phyloP scores from a whole-genome alignment of 2,329 filamentous ascomycete genomes.

The Chaetomiaceae sp. region DNA sequence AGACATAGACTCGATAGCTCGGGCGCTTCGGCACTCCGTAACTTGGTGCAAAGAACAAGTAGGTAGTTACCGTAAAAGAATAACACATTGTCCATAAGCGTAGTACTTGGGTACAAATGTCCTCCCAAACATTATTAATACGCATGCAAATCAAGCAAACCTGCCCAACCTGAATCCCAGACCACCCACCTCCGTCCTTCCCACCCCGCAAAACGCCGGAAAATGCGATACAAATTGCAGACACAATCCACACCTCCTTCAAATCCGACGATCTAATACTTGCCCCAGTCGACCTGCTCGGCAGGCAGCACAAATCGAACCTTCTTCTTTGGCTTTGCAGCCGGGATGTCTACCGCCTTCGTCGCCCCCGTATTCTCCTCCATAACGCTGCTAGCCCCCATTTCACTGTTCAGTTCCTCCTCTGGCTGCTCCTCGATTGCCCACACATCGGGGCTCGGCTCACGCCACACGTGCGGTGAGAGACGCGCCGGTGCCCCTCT shows the following conservation, averaged over 20 bases:
- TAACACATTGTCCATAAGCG: too few relatives aligned
- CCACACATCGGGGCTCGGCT: slow-evolving; percentile 55
- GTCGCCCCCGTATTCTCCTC: slow-evolving; percentile 26
- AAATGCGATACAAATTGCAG: slow-evolving; percentile 1
- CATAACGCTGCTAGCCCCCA: slow-evolving; percentile 30
- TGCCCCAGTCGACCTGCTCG: slow-evolving; percentile 26
- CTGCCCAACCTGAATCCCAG: too few relatives aligned
- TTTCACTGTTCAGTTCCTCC: slow-evolving; percentile 44
- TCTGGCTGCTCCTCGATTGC: slow-evolving; percentile 55
- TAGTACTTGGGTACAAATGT: too few relatives aligned
- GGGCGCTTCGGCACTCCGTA: too few relatives aligned
- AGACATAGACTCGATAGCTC: too few relatives aligned
- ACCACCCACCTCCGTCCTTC: too few relatives aligned
- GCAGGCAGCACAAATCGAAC: slow-evolving; percentile 49
- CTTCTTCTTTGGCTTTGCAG: slow-evolving; percentile 49
- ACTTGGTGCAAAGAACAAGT: too few relatives aligned
- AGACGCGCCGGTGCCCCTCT: slow-evolving; percentile 20
- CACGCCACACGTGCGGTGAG: slow-evolving; percentile 47
- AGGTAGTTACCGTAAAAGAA: too few relatives aligned
- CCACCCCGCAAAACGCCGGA: neutral
- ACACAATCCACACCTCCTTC: neutral
- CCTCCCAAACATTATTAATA: neutral
- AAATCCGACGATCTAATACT: slow-evolving; percentile 3
- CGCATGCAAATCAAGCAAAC: neutral
- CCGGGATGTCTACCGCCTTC: slow-evolving; percentile 31